Percentiles rank a stretch among this genome's conserved stretches.
phyloP scores from a whole-genome alignment of 2,329 filamentous ascomycete species.

The Sarocladium brachiariae region DNA sequence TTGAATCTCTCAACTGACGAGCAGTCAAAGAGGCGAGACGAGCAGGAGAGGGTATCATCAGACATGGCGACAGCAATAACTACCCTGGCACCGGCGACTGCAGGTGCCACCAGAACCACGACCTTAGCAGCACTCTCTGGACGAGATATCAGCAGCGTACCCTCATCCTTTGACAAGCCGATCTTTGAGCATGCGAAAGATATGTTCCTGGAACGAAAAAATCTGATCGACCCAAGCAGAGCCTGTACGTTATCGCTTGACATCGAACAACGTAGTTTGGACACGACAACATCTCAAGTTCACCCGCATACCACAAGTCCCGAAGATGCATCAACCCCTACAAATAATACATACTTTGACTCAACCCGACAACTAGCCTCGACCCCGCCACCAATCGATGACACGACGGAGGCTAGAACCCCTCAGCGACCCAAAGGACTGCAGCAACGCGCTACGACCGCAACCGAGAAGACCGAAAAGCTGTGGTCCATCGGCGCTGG shows the following conservation, averaged over 20 bases:
- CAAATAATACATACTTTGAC: constrained; percentile 16
- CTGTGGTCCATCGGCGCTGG: constrained; percentile 57
- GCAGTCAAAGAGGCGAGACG: not conserved
- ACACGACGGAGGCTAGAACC: constrained; percentile 15
- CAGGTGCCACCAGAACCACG: constrained; percentile 14
- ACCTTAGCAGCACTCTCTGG: constrained; percentile 18
- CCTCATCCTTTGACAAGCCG: constrained; percentile 26
- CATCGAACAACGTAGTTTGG: constrained; percentile 21
- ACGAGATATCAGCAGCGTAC: constrained; percentile 23
- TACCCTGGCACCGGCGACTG: not conserved
- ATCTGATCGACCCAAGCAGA: constrained; percentile 23
- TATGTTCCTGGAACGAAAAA: constrained; percentile 28
- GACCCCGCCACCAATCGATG: constrained; percentile 13
- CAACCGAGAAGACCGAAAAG: constrained; percentile 54
- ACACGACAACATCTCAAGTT: constrained; percentile 11
- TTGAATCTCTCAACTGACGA: not conserved
- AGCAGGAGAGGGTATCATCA: constrained; percentile 4
- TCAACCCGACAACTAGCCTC: constrained; percentile 8
- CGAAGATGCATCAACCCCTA: constrained; percentile 20
- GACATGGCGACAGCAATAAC: constrained; percentile 25
- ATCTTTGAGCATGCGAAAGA: constrained; percentile 28
- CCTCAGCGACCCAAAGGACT: constrained; percentile 30
- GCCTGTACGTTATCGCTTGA: constrained; percentile 28
- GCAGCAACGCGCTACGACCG: constrained; percentile 36
- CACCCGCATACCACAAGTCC: constrained; percentile 18